These are phyloP conservation scores for Neopestalotiopsis rosae DNA, from an alignment of 2,329 filamentous ascomycete species.

Conservation along the genomic window DNA sequence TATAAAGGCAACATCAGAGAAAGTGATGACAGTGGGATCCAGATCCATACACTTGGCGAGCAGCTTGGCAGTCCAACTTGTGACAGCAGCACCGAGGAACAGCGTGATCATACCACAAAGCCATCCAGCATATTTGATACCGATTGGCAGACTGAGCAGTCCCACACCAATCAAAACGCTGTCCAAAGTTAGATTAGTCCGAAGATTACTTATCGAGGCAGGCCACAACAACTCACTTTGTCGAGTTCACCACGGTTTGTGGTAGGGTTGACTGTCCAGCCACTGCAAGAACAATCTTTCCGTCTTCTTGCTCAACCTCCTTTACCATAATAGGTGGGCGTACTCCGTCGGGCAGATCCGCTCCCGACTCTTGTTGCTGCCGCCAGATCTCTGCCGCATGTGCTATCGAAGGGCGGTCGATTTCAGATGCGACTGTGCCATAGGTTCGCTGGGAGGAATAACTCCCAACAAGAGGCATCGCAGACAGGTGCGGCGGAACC, in stretches of 20 bases:
- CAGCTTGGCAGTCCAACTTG: slow-evolving; percentile 84
- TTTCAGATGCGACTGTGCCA: slow-evolving; percentile 55
- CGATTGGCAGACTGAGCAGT: slow-evolving; percentile 85
- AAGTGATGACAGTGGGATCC: slow-evolving; percentile 86
- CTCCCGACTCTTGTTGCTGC: slow-evolving; percentile 56
- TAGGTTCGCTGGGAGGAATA: slow-evolving; percentile 65
- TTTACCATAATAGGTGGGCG: slow-evolving; percentile 83
- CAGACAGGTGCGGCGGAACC: slow-evolving; percentile 65
- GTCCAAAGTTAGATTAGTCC: slow-evolving; percentile 18
- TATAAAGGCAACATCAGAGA: slow-evolving; percentile 90
- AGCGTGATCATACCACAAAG: slow-evolving; percentile 80
- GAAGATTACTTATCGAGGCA: no score
- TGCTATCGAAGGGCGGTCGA: slow-evolving; percentile 52
- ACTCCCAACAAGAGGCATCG: slow-evolving; percentile 74
- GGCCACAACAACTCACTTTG: slow-evolving; percentile 59
- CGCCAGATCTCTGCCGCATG: slow-evolving; percentile 58
- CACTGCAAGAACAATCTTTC: slow-evolving; percentile 81
- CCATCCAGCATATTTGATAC: slow-evolving; percentile 88
- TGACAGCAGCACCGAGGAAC: slow-evolving; percentile 74
- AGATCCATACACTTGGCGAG: slow-evolving; percentile 88
- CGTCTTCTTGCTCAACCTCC: slow-evolving; percentile 81
- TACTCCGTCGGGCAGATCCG: slow-evolving; percentile 60
- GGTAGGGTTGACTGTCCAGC: slow-evolving; percentile 94
- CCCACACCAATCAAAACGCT: slow-evolving; percentile 87
- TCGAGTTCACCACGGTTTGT: slow-evolving; percentile 95